phyloP scores from a whole-genome alignment of 176 grass and related monocot genomes.

The Avena eriantha region DNA sequence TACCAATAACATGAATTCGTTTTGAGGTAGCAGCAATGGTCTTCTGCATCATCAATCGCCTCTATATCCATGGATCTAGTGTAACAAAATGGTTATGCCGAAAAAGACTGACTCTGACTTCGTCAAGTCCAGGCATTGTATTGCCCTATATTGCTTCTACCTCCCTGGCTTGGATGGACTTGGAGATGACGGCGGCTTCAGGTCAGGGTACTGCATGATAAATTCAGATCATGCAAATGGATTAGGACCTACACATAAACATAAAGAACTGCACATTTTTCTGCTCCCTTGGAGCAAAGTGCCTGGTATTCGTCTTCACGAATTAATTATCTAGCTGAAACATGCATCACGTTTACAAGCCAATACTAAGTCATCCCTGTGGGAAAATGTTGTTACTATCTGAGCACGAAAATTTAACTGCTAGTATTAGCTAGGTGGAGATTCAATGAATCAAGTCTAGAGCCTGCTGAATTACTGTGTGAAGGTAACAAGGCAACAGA shows the following conservation, averaged over 20 bases:
- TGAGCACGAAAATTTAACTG: background rate
- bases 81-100: constrained; percentile 30
- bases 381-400: background rate
- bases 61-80: constrained; percentile 35
- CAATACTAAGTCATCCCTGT: background rate
- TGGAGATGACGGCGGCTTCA: constrained; percentile 66
- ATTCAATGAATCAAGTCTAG: background rate
- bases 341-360: background rate
- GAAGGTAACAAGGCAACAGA: constrained; percentile 5
- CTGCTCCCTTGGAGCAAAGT: constrained; percentile 3
- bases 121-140: background rate
- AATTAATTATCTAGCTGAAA: constrained; percentile 4
- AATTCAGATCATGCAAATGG: constrained; percentile 24
- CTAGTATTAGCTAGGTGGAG: background rate
- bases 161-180: constrained; percentile 53
- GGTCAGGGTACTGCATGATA: constrained; percentile 60
- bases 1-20: background rate
- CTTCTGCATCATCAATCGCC: background rate
- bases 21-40: background rate
- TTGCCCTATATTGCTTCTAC: constrained; percentile 17
- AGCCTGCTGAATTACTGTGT: background rate
- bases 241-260: background rate
- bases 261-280: background rate
- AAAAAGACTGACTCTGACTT: background rate
- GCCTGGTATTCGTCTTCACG: background rate